A percentile compares a stretch with the other conserved stretches of the same genome.
phyloP scores from a whole-genome alignment of 164 flowering plant species.

The Taxillus chinensis region DNA sequence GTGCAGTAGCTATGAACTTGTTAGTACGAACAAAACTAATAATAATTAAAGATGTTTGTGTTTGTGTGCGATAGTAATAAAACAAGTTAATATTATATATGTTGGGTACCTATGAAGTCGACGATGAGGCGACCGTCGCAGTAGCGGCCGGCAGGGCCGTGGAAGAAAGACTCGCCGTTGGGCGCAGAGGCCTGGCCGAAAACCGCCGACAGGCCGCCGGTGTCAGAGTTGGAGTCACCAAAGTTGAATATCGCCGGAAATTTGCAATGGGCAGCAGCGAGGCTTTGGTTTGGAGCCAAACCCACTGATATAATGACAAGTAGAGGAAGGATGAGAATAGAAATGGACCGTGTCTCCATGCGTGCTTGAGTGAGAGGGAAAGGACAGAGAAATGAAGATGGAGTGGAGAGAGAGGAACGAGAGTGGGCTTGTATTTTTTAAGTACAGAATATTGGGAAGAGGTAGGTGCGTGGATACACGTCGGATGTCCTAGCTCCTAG shows the following conservation, averaged over 20 bases:
- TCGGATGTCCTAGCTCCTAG: too few relatives aligned
- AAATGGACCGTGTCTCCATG: neutral
- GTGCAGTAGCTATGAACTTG: too few relatives aligned
- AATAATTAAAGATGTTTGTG: too few relatives aligned
- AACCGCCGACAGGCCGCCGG: slow-evolving; percentile 1
- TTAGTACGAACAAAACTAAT: too few relatives aligned
- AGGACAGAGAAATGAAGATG: neutral
- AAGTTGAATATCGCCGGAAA: slow-evolving; percentile 5
- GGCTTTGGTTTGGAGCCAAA: neutral
- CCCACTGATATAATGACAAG: neutral
- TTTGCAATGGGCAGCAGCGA: neutral
- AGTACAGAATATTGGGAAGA: too few relatives aligned
- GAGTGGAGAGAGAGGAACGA: neutral
- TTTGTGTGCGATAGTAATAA: too few relatives aligned
- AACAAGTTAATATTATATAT: too few relatives aligned
- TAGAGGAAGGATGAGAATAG: neutral
- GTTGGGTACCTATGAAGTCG: slow-evolving; percentile 2
- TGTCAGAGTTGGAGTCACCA: slow-evolving; percentile 2
- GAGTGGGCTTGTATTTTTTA: too few relatives aligned
- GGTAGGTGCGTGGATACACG: too few relatives aligned
- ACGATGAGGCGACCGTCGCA: slow-evolving; percentile 3
- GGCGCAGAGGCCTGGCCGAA: slow-evolving; percentile 1
- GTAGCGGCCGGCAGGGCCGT: slow-evolving; percentile 1
- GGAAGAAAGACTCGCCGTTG: neutral
- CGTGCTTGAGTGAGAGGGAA: neutral